These are phyloP conservation scores for Leccinum pseudoinsigne DNA, from an alignment of 1,284 basidiomycete species.

Conservation along the genomic window DNA sequence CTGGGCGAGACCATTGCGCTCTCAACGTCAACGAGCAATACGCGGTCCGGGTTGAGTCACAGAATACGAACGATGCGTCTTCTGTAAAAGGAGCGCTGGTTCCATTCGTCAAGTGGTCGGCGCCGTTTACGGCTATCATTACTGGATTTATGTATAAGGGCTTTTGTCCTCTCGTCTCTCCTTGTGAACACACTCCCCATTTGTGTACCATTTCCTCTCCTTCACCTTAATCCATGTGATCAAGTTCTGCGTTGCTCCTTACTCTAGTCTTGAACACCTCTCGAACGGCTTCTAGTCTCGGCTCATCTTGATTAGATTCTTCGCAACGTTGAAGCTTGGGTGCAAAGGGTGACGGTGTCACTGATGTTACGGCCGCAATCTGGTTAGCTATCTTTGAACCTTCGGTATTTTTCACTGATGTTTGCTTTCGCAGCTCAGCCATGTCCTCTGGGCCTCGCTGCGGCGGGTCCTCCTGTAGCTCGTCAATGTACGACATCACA, in stretches of 20 bases:
- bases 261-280: constrained; percentile 9
- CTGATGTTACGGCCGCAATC: constrained; percentile 33
- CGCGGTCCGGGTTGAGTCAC: too few relatives aligned
- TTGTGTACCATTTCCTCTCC: background rate
- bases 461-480: constrained; percentile 9
- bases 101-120: too few relatives aligned
- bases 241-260: constrained; percentile 9
- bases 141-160: constrained; percentile 18
- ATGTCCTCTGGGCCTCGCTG: constrained; percentile 29
- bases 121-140: too few relatives aligned
- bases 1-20: too few relatives aligned
- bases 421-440: constrained; percentile 19
- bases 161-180: background rate
- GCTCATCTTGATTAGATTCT: constrained; percentile 57
- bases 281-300: constrained; percentile 17
- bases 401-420: background rate
- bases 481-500: constrained; percentile 23
- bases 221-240: constrained; percentile 13
- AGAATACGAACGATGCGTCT: too few relatives aligned
- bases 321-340: constrained; percentile 34
- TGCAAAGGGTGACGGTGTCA: constrained; percentile 32
- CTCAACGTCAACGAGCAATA: too few relatives aligned
- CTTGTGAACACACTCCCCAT: background rate
- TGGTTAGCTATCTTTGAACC: constrained; percentile 15
- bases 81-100: too few relatives aligned